Percentiles rank a stretch among this genome's conserved stretches.
phyloP scores from a whole-genome alignment of 257 asterid genomes.

The Leptodermis oblonga region DNA sequence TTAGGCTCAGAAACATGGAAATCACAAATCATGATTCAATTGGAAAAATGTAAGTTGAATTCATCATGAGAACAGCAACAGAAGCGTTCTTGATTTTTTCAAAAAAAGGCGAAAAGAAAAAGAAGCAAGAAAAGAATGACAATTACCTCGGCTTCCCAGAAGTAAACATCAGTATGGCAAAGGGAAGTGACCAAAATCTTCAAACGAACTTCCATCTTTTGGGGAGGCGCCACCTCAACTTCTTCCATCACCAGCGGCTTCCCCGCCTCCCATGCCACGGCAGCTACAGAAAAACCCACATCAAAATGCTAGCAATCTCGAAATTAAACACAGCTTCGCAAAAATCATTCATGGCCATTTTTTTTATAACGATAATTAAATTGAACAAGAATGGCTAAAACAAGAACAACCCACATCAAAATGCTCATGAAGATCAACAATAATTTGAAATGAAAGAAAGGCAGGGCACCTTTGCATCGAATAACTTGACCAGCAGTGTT shows the following conservation, averaged over 20 bases:
- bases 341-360: neutral
- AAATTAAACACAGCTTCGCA: neutral
- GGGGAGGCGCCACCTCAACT: conserved; percentile 95
- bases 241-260: conserved; percentile 87
- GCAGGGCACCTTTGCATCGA: conserved; percentile 37
- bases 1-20: neutral
- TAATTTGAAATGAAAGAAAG: neutral
- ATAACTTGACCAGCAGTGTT: conserved; percentile 37
- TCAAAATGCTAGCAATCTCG: too few species aligned
- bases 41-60: neutral
- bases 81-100: neutral
- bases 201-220: conserved; percentile 79
- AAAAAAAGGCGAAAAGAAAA: neutral
- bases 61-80: too few species aligned
- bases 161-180: conserved; percentile 84
- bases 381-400: neutral
- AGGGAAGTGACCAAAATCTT: conserved; percentile 76
- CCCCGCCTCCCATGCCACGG: conserved; percentile 90
- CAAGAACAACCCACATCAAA: neutral
- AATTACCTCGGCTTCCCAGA: conserved; percentile 89
- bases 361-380: too few species aligned
- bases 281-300: conserved; percentile 38
- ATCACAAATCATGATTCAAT: neutral
- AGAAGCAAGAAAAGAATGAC: neutral
- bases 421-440: neutral